Conservation (phyloP, 768 basidiomycete genomes). For the Wakefieldia striispora region DNA sequence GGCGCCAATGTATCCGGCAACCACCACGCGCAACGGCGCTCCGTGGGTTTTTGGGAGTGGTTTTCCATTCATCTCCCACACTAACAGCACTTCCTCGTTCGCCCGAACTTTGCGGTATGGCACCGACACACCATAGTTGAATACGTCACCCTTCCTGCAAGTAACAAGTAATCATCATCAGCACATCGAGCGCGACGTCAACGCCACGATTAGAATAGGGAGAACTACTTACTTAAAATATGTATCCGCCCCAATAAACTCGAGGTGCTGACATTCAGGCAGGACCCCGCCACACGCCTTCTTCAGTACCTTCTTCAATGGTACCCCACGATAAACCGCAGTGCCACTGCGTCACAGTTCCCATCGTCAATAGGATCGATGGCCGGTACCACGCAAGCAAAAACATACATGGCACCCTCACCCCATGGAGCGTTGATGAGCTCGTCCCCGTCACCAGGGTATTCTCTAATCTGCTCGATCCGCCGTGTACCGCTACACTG, state of each 20-base stretch:
- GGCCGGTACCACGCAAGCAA: too few species aligned
- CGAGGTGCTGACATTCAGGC: slow-evolving; percentile 48
- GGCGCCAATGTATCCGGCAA: slow-evolving; percentile 55
- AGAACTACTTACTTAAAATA: slow-evolving; percentile 45
- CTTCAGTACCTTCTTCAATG: slow-evolving; percentile 53
- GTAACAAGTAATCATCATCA: background rate
- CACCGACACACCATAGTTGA: slow-evolving; percentile 48
- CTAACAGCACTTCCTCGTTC: slow-evolving; percentile 43
- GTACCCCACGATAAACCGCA: slow-evolving; percentile 50
- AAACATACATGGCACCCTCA: slow-evolving; percentile 48
- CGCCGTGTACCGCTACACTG: slow-evolving; percentile 56
- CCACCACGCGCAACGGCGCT: slow-evolving; percentile 47
- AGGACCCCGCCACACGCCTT: slow-evolving; percentile 48
- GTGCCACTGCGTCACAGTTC: slow-evolving; percentile 38
- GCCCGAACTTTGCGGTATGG: slow-evolving; percentile 47
- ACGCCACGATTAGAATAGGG: background rate
- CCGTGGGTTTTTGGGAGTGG: slow-evolving; percentile 52
- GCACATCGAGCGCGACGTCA: background rate
- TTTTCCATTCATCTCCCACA: slow-evolving; percentile 16
- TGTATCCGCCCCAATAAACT: slow-evolving; percentile 57
- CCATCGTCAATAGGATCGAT: slow-evolving; percentile 28
- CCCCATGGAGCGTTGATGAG: slow-evolving; percentile 52
- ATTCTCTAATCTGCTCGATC: slow-evolving; percentile 49
- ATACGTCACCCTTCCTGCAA: slow-evolving; percentile 36
- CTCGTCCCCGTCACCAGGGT: slow-evolving; percentile 55